Evolutionary conservation across 2,329 filamentous ascomycete genomes (phyloP), one percentile per base, ranked within the genome.

Genomic region (Cordyceps fumosorosea): DNA sequence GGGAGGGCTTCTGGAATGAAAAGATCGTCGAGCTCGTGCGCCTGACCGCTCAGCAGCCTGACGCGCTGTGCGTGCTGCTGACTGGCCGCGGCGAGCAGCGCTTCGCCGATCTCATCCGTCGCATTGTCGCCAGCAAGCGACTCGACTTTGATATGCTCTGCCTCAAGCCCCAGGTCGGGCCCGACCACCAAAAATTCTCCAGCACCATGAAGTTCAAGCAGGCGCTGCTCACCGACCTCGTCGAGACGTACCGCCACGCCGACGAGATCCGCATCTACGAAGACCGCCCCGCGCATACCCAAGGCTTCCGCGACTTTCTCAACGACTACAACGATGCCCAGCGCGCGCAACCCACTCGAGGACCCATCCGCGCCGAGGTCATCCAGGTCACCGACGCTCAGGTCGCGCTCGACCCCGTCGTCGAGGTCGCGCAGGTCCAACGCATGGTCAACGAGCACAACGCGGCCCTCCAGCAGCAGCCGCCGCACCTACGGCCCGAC

Each of bases 1-100:
- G 93, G 93, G 80, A 89, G 62, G 92, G 92, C 42, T 97, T 91
- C 89, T 99, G 95, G 95, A 98, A 98, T 71, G 93, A 98, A 72
- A 86, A 89, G 68, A 88, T 99, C 63, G 87, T 86, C 60, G 84
- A 92, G 68, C 83, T 98, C 34, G 91, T 96, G 47, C 81, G 84
- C 69, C 79, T 97, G 62, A 93, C 89, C 72, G 90, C 90, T 80
- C 78, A 89, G 70, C 91, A 97, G 71, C 89, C 91, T 65, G 91
- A 96, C 71, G 89, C 90, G 0, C 78, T 98, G 44, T 91, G 86
- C 56, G 88, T 99, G 50, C 83, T 98, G 12, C 80, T 99, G 65
- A 99, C 95, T 0, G 95, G 95, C 29, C 86, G 95, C 47, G 85
- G 86, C 40, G 92, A 97, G 75, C 78, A 80, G 12, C 86, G 83